phyloP scores from a whole-genome alignment of 2,329 filamentous ascomycete genomes.

The Fusarium sp. region DNA sequence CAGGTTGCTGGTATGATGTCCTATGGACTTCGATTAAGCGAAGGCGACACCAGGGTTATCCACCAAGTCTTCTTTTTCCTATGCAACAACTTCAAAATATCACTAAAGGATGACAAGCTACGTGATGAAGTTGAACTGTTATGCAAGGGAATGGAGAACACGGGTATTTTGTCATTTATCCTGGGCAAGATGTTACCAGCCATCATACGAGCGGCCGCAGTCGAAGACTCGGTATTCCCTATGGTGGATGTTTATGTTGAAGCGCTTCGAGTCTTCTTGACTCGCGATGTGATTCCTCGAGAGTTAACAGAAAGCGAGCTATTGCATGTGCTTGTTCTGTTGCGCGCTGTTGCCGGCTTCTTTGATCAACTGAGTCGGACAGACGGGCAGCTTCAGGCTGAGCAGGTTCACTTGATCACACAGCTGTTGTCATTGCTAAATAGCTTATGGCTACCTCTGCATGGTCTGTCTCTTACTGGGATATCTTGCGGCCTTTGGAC shows the following conservation, averaged over 20 bases:
- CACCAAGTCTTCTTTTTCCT: conserved; percentile 69
- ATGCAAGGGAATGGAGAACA: conserved; percentile 62
- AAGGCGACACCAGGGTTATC: conserved; percentile 62
- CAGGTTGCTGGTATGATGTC: conserved; percentile 68
- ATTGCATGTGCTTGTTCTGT: conserved; percentile 50
- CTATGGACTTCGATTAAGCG: conserved; percentile 67
- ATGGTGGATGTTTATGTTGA: conserved; percentile 65
- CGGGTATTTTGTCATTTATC: conserved; percentile 61
- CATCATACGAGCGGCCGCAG: conserved; percentile 58
- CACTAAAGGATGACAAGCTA: conserved; percentile 64
- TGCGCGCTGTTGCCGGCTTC: conserved; percentile 51
- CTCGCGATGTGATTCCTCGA: conserved; percentile 52
- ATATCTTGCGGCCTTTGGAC: conserved; percentile 34
- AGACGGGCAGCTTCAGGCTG: conserved; percentile 34
- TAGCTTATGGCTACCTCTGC: conserved; percentile 50
- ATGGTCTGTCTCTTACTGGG: conserved; percentile 35
- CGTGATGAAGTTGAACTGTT: conserved; percentile 62
- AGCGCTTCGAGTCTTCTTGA: conserved; percentile 57
- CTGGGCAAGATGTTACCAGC: conserved; percentile 68
- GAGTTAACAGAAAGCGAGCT: conserved; percentile 55
- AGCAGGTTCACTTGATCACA: conserved; percentile 48
- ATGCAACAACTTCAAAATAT: conserved; percentile 69
- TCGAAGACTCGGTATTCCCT: conserved; percentile 57
- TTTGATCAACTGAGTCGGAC: conserved; percentile 46
- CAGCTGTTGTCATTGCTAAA: conserved; percentile 51